Base-by-base conservation (phyloP, 2,329 filamentous ascomycete genomes). In the Calonectria multiphialidica region DNA sequence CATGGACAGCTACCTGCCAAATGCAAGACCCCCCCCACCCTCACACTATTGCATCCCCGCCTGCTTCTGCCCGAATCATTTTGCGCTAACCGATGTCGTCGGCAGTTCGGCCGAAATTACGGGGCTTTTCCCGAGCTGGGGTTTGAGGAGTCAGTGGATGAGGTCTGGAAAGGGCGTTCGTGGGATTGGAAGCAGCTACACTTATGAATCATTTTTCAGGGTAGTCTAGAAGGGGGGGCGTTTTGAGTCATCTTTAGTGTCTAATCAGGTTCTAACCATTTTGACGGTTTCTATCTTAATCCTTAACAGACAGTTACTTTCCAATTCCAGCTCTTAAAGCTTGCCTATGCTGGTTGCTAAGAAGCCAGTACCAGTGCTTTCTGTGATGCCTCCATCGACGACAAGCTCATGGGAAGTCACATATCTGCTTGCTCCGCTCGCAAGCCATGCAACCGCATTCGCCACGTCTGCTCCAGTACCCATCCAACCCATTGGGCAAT, bases 401-500 rank as follows among this genome's bases (percentile, higher is more conserved):
- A 59, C 33, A 23, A 59, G 53, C 18, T 59, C 53, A 28, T 59
- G 53, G 12, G 53, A 59, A 40, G 53, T 59, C 53, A 59, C 53
- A 59, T 59, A 59, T 59, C 53, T 59, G 23, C 53, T 59, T 40
- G 53, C 53, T 18, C 53, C 53, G 6, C 53, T 59, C 0, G 53
- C 21, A 40, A 59, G 53, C 53, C 53, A 59, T 10, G 23, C 53
- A 40, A 23, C 53, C 2, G 53, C 53, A 40, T 59, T 59, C 1
- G 53, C 53, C 15, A 59, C 53, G 16, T 59, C 53, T 23, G 33
- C 16, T 40, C 53, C 53, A 35, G 53, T 40, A 13, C 53, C 53
- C 53, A 59, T 59, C 53, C 53, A 59, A 10, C 53, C 53, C 53
- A 59, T 59, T 23, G 53, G 53, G 21, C 53, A 59, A 23, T 59